Evolutionary conservation across 306 rosid species (phyloP).

Genomic region (Glycyrrhiza uralensis): DNA sequence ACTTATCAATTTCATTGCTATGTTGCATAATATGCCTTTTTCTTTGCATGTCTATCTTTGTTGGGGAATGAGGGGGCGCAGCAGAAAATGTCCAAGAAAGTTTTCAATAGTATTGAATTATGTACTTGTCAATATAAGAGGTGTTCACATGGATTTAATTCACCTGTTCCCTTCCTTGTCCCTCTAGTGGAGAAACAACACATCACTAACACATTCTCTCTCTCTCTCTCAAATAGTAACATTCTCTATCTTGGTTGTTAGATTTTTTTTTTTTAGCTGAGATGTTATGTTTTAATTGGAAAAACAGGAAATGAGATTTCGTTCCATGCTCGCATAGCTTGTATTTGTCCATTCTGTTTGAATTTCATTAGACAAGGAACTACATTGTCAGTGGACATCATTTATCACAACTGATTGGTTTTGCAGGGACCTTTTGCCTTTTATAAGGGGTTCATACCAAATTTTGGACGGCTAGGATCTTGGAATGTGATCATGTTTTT

Average conservation of each 20-base stretch:
- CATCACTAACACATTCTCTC: not conserved
- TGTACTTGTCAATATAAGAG: not conserved
- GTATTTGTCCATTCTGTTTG: not conserved
- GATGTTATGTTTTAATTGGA: not conserved
- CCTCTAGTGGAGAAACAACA: not conserved
- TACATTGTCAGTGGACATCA: not conserved
- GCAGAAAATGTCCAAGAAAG: not conserved
- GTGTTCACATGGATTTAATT: not conserved
- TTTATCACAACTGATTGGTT: conserved; percentile 7
- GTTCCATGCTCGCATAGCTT: not conserved
- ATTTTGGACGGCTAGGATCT: conserved; percentile 92
- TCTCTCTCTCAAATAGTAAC: not conserved
- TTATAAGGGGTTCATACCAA: conserved; percentile 92
- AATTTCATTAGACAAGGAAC: not conserved
- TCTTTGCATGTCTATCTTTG: not conserved
- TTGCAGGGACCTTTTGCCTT: conserved; percentile 94
- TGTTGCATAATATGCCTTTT: not conserved
- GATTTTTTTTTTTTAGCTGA: not conserved
- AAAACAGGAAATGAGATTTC: not conserved
- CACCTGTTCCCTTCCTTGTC: not conserved
- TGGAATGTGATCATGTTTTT: conserved; percentile 99
- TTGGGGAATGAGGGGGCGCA: not conserved
- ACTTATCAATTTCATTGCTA: not conserved
- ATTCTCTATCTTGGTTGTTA: not conserved
- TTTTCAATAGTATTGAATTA: not conserved